A percentile compares a stretch with the other conserved stretches of the same genome.
Evolutionary conservation across 192 early-diverging fungal genomes (phyloP).

Genomic region (Helicostylum pulchrum): DNA sequence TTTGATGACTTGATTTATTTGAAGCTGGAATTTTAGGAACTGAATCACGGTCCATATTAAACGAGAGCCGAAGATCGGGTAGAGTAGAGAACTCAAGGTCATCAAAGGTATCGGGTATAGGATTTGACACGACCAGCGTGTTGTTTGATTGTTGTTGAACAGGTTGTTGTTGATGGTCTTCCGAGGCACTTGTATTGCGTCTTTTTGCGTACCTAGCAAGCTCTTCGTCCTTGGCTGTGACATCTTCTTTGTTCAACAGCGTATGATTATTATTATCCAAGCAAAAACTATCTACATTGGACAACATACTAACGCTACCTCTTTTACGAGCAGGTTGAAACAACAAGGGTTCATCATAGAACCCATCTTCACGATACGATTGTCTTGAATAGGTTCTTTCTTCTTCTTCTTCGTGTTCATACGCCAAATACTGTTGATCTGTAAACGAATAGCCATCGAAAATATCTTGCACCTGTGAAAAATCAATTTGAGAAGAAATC

Average conservation of each 20-base stretch:
- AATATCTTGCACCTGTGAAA: slow-evolving; percentile 29
- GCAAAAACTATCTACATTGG: slow-evolving; percentile 24
- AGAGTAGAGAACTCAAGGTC: slow-evolving; percentile 16
- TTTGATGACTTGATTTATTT: slow-evolving; percentile 5
- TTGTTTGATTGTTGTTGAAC: not conserved
- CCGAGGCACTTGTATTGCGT: slow-evolving; percentile 16
- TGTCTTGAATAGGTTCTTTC: not conserved
- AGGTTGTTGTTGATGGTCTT: not conserved
- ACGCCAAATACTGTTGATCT: slow-evolving; percentile 10
- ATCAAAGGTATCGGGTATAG: not conserved
- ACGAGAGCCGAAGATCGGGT: slow-evolving; percentile 20
- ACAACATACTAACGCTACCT: slow-evolving; percentile 35
- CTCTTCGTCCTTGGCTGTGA: slow-evolving; percentile 1
- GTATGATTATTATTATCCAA: not conserved
- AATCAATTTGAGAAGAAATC: slow-evolving; percentile 23
- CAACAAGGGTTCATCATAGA: not conserved
- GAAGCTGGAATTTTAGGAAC: slow-evolving; percentile 1
- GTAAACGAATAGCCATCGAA: slow-evolving; percentile 39
- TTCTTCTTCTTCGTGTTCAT: not conserved
- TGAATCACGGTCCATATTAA: slow-evolving; percentile 10
- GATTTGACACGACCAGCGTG: not conserved
- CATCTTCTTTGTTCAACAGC: not conserved
- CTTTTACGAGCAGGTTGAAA: slow-evolving; percentile 30
- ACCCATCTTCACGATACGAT: not conserved
- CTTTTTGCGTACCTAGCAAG: slow-evolving; percentile 13